Base-by-base conservation (phyloP, 2,329 filamentous ascomycete genomes). In the Apiospora marii region DNA sequence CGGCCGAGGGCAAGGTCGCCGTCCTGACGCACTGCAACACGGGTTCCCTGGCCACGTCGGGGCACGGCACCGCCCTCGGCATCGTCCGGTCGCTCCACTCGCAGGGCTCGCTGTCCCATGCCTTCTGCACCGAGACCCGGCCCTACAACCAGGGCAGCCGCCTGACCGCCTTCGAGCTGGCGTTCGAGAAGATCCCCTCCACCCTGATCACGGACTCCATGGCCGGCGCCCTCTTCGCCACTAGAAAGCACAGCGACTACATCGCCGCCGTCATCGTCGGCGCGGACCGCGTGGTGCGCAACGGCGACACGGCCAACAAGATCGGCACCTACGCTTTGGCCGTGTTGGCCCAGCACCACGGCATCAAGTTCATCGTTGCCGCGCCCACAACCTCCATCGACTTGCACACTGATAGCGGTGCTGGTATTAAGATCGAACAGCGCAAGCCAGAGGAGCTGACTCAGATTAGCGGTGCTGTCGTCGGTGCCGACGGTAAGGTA, bases 21-120 rank as follows among this genome's bases (percentile, higher is more conserved):
- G 92, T 99, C 61, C 85, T 99, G 76, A 99, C 96, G 14, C 97
- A 99, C 83, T 99, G 96, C 87, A 99, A 99, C 83, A 99, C 96
- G 30, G 96, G 96, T 41, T 98, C 96, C 27, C 91, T 99, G 46
- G 96, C 96, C 37, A 99, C 96, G 1, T 97, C 96, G 22, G 96
- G 96, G n/a, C 97, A 98, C 80, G 96, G 96, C 70, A 99, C 96
- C 14, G 96, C 96, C 0, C 87, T 99, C 3, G 96, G 96, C 30
- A 96, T 99, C 69, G 95, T 99, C 77, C 93, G 96, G 72, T 94
- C 93, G 5, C 87, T 99, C 6, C 90, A 94, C 79, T 84, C 89
- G 16, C 87, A 87, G 72, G 86, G 87, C 6, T 86, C 90, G 8
- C 88, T 99, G 34, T 87, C 91, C 74, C 95, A 95, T 79, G 96